Base-by-base conservation (phyloP, 192 early-diverging fungal species). In the Backusella luteola region DNA sequence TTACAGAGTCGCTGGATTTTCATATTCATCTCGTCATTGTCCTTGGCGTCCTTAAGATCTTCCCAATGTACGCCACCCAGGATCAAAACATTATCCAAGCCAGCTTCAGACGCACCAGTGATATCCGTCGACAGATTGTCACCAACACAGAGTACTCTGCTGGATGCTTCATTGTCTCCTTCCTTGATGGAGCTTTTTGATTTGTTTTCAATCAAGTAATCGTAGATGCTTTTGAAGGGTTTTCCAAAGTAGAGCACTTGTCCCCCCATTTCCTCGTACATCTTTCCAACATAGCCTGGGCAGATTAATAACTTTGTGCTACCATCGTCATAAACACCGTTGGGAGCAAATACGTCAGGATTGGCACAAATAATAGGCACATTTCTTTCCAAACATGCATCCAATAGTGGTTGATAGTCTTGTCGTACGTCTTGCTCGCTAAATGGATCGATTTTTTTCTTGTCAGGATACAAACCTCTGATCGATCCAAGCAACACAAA, bases 161-260 rank as follows among this genome's bases (percentile, higher is more conserved):
- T 23, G 26, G 73, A 39, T 1, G 14, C 34, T 34, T 69, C 34
- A 3, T 3, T 2, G 34, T 75, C 35, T 1, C 14, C 34, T 5
- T 53, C 15, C 42, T 69, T 59, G 29, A 44, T 67, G 4, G 72
- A 38, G 21, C 21, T 36, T 59, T 21, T 53, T 21, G 73, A 34
- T 17, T 66, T 67, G 66, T 75, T 67, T 29, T 69, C 36, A 6
- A 75, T 5, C 17, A 81, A 26, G 39, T 69, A 77, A 12, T 74
- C 39, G 44, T 81, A 81, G 34, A 81, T 77, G 42, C 78, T 79
- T 19, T 42, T 39, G 41, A 59, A 75, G 4, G 80, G 80, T 26
- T 81, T 81, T 46, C 80, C 80, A 77, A 81, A 81, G 44, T 77
- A 77, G 3, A 81, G 36, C 12, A 81, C 80, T 21, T 26, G 39